Percentiles rank a stretch among this genome's conserved stretches.
Evolutionary conservation across 1,139 yeast species (phyloP).

Genomic region (Hyphopichia burtonii): DNA sequence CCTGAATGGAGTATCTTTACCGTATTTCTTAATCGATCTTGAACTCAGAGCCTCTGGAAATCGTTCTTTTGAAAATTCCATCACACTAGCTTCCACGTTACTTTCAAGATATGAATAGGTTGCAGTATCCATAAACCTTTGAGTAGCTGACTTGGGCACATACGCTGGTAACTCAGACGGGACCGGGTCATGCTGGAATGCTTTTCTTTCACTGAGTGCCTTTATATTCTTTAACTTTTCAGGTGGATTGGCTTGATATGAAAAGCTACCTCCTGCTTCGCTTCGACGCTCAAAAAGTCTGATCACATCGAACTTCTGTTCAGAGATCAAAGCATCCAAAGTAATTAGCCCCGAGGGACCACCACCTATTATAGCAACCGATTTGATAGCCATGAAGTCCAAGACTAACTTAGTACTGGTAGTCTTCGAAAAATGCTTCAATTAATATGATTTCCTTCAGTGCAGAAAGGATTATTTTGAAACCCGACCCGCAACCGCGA

Average conservation of each 20-base stretch:
- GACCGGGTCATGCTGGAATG: conserved; percentile 11
- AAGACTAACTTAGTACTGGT: too few species aligned
- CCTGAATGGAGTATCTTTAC: conserved; percentile 45
- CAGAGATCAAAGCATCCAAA: conserved; percentile 51
- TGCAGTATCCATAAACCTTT: conserved; percentile 30
- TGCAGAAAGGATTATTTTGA: too few species aligned
- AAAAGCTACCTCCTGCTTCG: conserved; percentile 49
- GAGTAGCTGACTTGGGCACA: conserved; percentile 29
- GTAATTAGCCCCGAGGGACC: conserved; percentile 69
- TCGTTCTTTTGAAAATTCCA: conserved; percentile 53
- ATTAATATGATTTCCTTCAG: too few species aligned
- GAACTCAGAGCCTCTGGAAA: conserved; percentile 25
- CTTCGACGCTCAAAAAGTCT: conserved; percentile 45
- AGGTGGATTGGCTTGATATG: conserved; percentile 22
- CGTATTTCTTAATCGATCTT: conserved; percentile 15
- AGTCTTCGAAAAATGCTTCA: too few species aligned
- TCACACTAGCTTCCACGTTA: conserved; percentile 56
- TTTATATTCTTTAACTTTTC: conserved; percentile 16
- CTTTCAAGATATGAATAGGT: conserved; percentile 56
- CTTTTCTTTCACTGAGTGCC: conserved; percentile 15
- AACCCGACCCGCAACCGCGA: too few species aligned
- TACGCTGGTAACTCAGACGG: conserved; percentile 21
- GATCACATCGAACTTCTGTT: conserved; percentile 40
- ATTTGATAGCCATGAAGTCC: conserved; percentile 14
- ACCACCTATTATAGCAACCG: conserved; percentile 58